Conservation (phyloP, 345 rosid genomes). For the Combretum micranthum region DNA sequence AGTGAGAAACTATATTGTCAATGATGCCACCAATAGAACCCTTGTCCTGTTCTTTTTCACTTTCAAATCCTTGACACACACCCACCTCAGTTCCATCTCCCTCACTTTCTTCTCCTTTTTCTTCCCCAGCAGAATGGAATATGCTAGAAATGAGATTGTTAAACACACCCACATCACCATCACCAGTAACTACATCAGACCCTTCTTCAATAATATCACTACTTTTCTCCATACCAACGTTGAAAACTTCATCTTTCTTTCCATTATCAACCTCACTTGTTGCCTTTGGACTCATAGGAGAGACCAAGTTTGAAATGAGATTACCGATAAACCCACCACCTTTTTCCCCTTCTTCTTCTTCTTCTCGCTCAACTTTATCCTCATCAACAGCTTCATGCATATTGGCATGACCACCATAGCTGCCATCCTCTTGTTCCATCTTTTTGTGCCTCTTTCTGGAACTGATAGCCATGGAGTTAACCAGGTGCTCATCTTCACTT, state of each 20-base stretch:
- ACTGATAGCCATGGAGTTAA: not conserved
- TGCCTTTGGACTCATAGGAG: slow-evolving; percentile 3
- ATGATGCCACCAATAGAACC: slow-evolving; percentile 28
- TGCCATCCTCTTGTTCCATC: slow-evolving; percentile 2
- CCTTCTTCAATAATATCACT: not conserved
- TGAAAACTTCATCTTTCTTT: slow-evolving; percentile 8
- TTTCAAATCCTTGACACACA: not conserved
- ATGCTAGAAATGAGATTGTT: slow-evolving; percentile 17
- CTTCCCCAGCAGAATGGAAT: slow-evolving; percentile 13
- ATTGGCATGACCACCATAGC: too few relatives aligned
- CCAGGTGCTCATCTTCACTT: too few relatives aligned
- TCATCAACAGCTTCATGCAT: slow-evolving; percentile 8
- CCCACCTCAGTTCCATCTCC: too few relatives aligned
- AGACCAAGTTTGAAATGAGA: slow-evolving; percentile 21
- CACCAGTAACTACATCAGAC: not conserved
- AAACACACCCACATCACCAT: slow-evolving; percentile 9
- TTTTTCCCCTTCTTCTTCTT: slow-evolving; percentile 12
- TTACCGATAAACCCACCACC: slow-evolving; percentile 12
- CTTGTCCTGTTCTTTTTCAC: slow-evolving; percentile 8
- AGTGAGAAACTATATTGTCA: slow-evolving; percentile 46
- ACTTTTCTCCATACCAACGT: slow-evolving; percentile 1
- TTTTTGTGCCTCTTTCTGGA: not conserved
- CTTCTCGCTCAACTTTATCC: not conserved
- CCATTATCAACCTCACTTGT: not conserved
- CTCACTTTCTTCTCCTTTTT: slow-evolving; percentile 1